phyloP scores from a whole-genome alignment of 1,284 basidiomycete species.

The Sphaerobolus stellatus region DNA sequence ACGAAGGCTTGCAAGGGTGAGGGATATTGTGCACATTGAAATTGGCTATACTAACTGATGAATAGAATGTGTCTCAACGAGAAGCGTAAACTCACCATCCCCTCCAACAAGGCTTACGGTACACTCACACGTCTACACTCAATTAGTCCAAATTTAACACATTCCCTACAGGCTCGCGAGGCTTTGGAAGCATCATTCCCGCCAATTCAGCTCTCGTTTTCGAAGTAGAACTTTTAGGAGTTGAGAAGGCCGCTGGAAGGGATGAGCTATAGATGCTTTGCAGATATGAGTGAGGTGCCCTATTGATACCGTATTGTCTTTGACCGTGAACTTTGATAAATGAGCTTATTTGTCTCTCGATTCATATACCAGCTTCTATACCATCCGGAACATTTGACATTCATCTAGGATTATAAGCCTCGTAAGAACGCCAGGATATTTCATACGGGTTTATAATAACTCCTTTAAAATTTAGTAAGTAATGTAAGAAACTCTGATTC shows the following conservation, averaged over 20 bases:
- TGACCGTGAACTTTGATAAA: too few species aligned
- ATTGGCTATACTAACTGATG: too few species aligned
- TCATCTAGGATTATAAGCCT: too few species aligned
- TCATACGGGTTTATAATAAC: too few species aligned
- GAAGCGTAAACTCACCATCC: constrained; percentile 90
- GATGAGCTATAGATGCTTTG: constrained; percentile 1
- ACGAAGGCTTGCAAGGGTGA: constrained; percentile 61
- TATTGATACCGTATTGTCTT: too few species aligned
- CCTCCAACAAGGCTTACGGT: constrained; percentile 80
- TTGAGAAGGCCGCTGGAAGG: constrained; percentile 27
- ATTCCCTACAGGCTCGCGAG: constrained; percentile 59
- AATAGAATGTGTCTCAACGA: constrained; percentile 89
- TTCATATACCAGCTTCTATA: too few species aligned
- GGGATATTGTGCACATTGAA: background rate
- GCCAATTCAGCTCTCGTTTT: constrained; percentile 84
- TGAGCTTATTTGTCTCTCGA: too few species aligned
- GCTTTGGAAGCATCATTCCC: constrained; percentile 79
- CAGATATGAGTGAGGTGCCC: background rate
- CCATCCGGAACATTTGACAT: too few species aligned
- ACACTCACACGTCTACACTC: constrained; percentile 28
- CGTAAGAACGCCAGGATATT: too few species aligned
- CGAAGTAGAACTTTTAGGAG: constrained; percentile 82
- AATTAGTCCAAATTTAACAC: background rate
- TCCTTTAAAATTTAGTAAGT: too few species aligned
- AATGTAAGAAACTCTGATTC: too few species aligned